Evolutionary conservation across 1,139 yeast genomes (phyloP), one percentile per base, ranked within the genome.

Genomic region (Debaryomyces psychrophilus): DNA sequence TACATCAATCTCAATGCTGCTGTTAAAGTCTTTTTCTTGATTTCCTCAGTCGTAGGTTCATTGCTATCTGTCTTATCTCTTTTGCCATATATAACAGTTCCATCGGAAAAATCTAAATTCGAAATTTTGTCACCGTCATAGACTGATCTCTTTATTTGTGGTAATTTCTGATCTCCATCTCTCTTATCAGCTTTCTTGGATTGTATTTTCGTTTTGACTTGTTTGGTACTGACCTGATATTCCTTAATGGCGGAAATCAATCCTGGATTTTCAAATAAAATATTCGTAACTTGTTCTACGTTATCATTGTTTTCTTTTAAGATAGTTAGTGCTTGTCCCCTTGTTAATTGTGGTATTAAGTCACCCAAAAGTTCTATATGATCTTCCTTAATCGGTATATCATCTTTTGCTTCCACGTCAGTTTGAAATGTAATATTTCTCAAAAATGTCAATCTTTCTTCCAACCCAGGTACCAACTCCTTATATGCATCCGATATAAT

Each of bases 1-100:
- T 87, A 85, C 50, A 87, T 69, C 53, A 85, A 64, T 45, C 81
- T 68, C 53, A 89, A 68, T 0, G 95, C 92, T 40, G 85, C 80
- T 8, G 79, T 72, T 38, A 88, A 64, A 0, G 89, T 82, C 54
- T 72, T 77, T 54, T 82, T 79, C 52, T 78, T 79, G 20, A 80
- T 58, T 39, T 76, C 77, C 37, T 71, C 72, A 5, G 47, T 20
- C 11, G 38, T 11, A 5, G 44, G 31, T 5, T 35, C 42, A n/a
- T 42, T 37, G 33, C 39, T 29, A 28, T 42, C 15, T 18, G 39
- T 9, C 39, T 47, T 29, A 18, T 45, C 48, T 36, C 58, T 57
- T 45, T 60, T 60, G n/a, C 68, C 69, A 39, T 53, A 56, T 18
- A 61, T 55, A 5, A 63, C 55, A n/a, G 51, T 49, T 4, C 56